These are phyloP conservation scores for Asclepias syriaca DNA, from an alignment of 257 asterid genomes.

Conservation along the genomic window DNA sequence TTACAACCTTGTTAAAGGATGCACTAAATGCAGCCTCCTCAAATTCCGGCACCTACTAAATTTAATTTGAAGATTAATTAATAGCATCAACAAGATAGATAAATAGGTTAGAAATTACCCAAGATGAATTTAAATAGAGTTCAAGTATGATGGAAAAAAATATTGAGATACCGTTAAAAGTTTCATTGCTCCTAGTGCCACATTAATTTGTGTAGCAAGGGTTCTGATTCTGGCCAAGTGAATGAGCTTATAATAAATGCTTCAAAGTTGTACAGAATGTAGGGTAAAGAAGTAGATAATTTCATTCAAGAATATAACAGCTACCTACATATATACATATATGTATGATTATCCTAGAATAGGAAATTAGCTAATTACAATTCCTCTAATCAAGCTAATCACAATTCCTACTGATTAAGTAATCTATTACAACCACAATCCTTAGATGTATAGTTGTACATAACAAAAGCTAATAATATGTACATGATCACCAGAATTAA, in stretches of 20 bases:
- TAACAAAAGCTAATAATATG: too few species aligned
- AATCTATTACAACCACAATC: too few species aligned
- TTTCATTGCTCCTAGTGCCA: not conserved
- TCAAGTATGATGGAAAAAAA: not conserved
- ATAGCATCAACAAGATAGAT: not conserved
- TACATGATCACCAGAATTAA: too few species aligned
- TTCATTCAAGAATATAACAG: too few species aligned
- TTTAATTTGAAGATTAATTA: not conserved
- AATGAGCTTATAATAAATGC: not conserved
- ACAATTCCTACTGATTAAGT: too few species aligned
- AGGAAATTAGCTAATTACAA: too few species aligned
- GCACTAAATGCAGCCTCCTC: constrained; percentile 94
- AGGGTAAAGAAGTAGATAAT: too few species aligned
- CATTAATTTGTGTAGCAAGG: not conserved
- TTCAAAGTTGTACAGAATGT: not conserved
- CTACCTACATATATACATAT: too few species aligned
- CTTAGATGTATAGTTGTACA: too few species aligned
- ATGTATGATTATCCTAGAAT: too few species aligned
- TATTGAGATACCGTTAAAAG: not conserved
- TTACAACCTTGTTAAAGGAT: constrained; percentile 58
- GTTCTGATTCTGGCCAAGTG: not conserved
- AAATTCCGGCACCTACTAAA: constrained; percentile 83
- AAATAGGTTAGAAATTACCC: not conserved
- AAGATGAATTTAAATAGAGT: not conserved
- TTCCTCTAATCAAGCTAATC: too few species aligned